phyloP scores from a whole-genome alignment of 2,329 filamentous ascomycete genomes.

The Aureobasidium melanogenum region DNA sequence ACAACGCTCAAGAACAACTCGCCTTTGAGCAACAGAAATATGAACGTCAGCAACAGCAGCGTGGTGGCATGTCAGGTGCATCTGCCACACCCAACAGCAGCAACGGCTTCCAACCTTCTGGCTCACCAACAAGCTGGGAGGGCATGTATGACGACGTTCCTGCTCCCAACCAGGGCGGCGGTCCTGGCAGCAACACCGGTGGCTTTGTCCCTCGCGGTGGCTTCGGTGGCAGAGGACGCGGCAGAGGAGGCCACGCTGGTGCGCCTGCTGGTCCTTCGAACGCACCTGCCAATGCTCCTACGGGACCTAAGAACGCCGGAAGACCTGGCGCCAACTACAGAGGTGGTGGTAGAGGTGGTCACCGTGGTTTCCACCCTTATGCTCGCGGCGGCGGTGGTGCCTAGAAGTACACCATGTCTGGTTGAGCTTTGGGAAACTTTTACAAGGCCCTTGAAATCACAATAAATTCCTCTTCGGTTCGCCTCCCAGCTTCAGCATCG shows the following conservation, averaged over 20 bases:
- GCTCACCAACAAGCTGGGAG: slow-evolving; percentile 81
- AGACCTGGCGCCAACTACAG: slow-evolving; percentile 88
- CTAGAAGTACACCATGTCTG: neutral
- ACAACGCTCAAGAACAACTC: slow-evolving; percentile 63
- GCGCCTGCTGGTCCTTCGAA: slow-evolving; percentile 34
- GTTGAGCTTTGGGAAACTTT: neutral
- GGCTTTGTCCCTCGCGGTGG: slow-evolving; percentile 33
- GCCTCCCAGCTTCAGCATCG: neutral
- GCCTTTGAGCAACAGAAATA: slow-evolving; percentile 73
- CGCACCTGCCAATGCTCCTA: slow-evolving; percentile 73
- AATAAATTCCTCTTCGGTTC: neutral
- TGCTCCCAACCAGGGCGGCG: slow-evolving; percentile 51
- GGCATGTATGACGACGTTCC: slow-evolving; percentile 97
- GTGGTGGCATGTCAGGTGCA: slow-evolving; percentile 12
- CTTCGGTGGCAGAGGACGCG: slow-evolving; percentile 29
- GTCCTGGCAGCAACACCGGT: slow-evolving; percentile 20
- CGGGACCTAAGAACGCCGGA: slow-evolving; percentile 90
- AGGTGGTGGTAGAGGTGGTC: slow-evolving; percentile 69
- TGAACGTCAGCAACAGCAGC: slow-evolving; percentile 55
- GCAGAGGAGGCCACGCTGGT: slow-evolving; percentile 26
- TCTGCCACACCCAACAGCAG: slow-evolving; percentile 28
- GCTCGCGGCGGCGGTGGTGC: slow-evolving; percentile 22
- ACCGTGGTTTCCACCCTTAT: slow-evolving; percentile 75
- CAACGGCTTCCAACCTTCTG: slow-evolving; percentile 40
- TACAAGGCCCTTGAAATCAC: neutral